A percentile compares a stretch with the other conserved stretches of the same genome.
These are phyloP conservation scores for Scleroderma citrinum DNA, from an alignment of 768 basidiomycete genomes.

Conservation along the genomic window DNA sequence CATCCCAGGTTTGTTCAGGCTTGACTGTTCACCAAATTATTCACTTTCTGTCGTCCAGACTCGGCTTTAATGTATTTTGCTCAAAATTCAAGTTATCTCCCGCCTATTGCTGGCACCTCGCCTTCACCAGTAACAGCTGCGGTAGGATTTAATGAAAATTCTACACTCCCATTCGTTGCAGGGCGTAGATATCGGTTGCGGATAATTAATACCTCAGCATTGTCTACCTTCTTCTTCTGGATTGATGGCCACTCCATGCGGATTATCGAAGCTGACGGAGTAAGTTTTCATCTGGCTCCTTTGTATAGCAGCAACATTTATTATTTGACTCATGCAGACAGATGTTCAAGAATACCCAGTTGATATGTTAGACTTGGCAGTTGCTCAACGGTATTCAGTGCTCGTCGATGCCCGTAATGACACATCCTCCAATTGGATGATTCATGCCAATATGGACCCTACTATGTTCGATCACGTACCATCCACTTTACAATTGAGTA, in stretches of 20 bases:
- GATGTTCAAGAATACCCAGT: slow-evolving; percentile 72
- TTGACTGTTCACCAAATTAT: not conserved
- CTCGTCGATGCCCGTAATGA: slow-evolving; percentile 90
- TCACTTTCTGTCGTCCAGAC: slow-evolving; percentile 36
- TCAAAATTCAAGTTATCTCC: slow-evolving; percentile 66
- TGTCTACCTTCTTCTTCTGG: slow-evolving; percentile 78
- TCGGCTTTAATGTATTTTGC: slow-evolving; percentile 80
- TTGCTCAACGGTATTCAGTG: slow-evolving; percentile 90
- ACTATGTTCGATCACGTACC: slow-evolving; percentile 88
- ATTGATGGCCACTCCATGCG: slow-evolving; percentile 85
- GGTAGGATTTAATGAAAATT: slow-evolving; percentile 84
- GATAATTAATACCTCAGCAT: slow-evolving; percentile 76
- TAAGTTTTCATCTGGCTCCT: slow-evolving; percentile 28
- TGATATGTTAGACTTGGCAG: slow-evolving; percentile 68
- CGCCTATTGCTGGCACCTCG: slow-evolving; percentile 46
- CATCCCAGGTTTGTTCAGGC: slow-evolving; percentile 55
- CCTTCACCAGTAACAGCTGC: slow-evolving; percentile 43
- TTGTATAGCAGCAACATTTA: not conserved
- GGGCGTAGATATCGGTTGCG: slow-evolving; percentile 90
- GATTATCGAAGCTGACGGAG: slow-evolving; percentile 81
- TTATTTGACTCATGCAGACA: slow-evolving; percentile 37
- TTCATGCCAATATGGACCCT: slow-evolving; percentile 88
- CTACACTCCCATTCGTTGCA: slow-evolving; percentile 71
- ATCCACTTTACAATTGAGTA: slow-evolving; percentile 65
- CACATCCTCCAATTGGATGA: slow-evolving; percentile 75